A percentile compares a stretch with the other conserved stretches of the same genome.
Conservation (phyloP, 441 rosid genomes). For the Populus hybrid region DNA sequence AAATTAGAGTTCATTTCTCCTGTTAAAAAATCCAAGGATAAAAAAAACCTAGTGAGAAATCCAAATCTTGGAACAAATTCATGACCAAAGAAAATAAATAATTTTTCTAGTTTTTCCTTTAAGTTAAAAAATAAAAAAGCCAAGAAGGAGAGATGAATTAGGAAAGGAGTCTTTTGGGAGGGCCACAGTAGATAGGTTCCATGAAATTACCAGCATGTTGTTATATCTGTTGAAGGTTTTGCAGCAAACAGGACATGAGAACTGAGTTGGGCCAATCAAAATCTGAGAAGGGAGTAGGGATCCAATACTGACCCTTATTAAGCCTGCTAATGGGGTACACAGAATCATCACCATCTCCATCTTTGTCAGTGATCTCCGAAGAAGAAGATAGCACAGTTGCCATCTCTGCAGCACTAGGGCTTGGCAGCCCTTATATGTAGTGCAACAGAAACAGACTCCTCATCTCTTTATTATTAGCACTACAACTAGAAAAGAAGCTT, state of each 20-base stretch:
- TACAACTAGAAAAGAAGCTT: conserved; percentile 11
- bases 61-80: conserved; percentile 20
- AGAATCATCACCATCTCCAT: conserved; percentile 32
- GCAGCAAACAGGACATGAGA: conserved; percentile 97
- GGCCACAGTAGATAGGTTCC: background rate
- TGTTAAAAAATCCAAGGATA: background rate
- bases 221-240: conserved; percentile 96
- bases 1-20: background rate
- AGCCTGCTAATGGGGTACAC: conserved; percentile 56
- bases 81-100: background rate
- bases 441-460: conserved; percentile 65
- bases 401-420: conserved; percentile 78
- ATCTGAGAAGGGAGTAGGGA: conserved; percentile 98
- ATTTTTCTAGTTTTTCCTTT: background rate
- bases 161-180: background rate
- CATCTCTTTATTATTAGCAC: conserved; percentile 26
- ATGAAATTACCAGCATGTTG: conserved; percentile 81
- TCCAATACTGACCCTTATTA: conserved; percentile 96
- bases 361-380: conserved; percentile 50
- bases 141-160: background rate
- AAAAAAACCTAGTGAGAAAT: background rate
- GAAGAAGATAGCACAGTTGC: conserved; percentile 60
- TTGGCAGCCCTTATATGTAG: conserved; percentile 95
- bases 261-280: conserved; percentile 95
- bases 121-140: background rate